Base-by-base conservation (phyloP, 129 eudicot genomes). In the sunflower (Helianthus annuus) region DNA sequence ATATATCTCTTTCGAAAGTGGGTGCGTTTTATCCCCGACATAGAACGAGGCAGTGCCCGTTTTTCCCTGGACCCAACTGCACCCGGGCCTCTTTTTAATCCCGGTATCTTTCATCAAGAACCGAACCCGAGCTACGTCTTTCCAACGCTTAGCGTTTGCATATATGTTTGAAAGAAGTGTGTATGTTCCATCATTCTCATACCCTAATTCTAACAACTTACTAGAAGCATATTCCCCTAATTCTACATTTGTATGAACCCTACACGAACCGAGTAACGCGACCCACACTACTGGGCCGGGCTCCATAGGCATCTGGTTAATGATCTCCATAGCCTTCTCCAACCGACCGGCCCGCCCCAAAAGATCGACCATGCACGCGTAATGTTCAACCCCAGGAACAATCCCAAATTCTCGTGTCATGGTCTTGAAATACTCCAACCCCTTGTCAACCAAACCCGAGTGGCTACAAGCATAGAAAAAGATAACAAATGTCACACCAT, bases 21-120 rank as follows among this genome's bases (percentile, higher is more conserved):
- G 87, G 82, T 91, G 96, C 32, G 87, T 81, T 81, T 85, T 84
- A 39, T 91, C 97, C 22, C 96, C 97, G 6, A 85, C 97, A 64
- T 69, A 89, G 65, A 92, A 92, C 7, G 85, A 72, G 13, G 78
- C 80, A 2, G 89, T 79, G 46, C 87, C 89, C 17, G 80, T 86
- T 80, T 84, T 88, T 6, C 96, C 97, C 75, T 92, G 93, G 48
- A 92, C 86, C 96, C 97, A 92, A 79, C 97, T 92, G 66, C 97
- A 89, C 10, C 97, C 97, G 6, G 97, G 91, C 36, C 88, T 79
- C 78, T 92, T 92, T 82, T n/a, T 80, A 44, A 92, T 85, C 63
- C 94, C 91, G 0, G 96, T 56, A 64, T 75, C 64, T 81, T 86
- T 92, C 97, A 92, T 92, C 75, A 77, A 55, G 66, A 68, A 61